phyloP scores from a whole-genome alignment of 75 land plant species.

The Pinus taeda region DNA sequence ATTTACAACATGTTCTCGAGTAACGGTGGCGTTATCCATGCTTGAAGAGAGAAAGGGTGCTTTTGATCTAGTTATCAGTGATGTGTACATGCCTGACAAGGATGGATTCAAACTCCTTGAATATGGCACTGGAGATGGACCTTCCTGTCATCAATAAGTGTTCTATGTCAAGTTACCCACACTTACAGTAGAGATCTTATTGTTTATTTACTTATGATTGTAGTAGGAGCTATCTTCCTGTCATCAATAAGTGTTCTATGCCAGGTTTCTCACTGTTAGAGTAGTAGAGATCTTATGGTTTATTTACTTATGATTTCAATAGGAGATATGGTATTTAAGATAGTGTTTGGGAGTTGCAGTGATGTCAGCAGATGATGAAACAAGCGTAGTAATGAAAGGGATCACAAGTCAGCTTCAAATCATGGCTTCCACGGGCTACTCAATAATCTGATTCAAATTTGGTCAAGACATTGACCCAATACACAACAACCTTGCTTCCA shows the following conservation, averaged over 20 bases:
- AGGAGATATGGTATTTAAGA: neutral
- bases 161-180: neutral
- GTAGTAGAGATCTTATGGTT: neutral
- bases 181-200: no score
- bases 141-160: conserved; percentile 41
- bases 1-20: no score
- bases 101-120: conserved; percentile 43
- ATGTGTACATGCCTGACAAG: conserved; percentile 40
- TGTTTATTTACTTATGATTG: no score
- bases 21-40: no score
- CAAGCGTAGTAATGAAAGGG: conserved; percentile 82
- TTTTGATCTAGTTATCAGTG: conserved; percentile 10
- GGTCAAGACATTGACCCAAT: no score
- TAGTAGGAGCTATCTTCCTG: conserved; percentile 14
- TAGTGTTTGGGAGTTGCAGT: conserved; percentile 41
- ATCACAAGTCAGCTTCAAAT: conserved; percentile 15
- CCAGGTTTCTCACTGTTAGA: neutral
- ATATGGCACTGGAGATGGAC: conserved; percentile 33
- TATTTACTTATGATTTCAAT: neutral
- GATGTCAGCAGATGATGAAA: conserved; percentile 86
- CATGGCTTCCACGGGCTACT: no score
- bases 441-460: no score
- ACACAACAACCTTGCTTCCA: no score
- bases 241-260: conserved; percentile 35
- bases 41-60: no score